These are phyloP conservation scores for Ophiostoma triangulosporum DNA, from an alignment of 2,329 filamentous ascomycete genomes.

Conservation along the genomic window DNA sequence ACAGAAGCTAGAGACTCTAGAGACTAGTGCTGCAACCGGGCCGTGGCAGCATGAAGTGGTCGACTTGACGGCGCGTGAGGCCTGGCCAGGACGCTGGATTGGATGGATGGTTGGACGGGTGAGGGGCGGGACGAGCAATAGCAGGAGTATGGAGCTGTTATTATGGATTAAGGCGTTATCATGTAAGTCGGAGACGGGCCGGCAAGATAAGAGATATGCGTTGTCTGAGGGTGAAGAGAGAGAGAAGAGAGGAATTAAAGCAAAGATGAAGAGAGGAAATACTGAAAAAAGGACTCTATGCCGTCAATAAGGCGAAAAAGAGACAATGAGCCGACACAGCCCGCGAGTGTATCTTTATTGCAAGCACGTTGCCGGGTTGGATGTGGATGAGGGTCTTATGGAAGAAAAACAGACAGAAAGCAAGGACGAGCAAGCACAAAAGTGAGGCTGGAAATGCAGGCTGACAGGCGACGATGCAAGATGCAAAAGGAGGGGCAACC, in stretches of 20 bases:
- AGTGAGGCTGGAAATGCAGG: neutral
- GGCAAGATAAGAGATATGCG: too few species aligned
- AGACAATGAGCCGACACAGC: neutral
- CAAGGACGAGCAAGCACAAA: neutral
- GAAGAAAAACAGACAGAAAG: too few species aligned
- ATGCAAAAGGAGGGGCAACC: neutral
- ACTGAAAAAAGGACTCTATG: neutral
- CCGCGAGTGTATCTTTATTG: too few species aligned
- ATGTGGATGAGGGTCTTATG: neutral
- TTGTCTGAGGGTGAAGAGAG: neutral
- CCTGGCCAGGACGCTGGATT: neutral
- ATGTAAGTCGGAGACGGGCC: neutral
- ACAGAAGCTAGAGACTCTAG: too few species aligned
- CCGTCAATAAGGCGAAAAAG: neutral
- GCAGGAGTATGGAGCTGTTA: neutral
- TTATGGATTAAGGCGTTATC: too few species aligned
- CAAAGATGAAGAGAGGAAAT: neutral
- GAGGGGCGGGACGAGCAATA: neutral
- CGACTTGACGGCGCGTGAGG: too few species aligned
- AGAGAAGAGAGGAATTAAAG: neutral
- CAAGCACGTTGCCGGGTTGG: too few species aligned
- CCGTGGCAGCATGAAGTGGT: too few species aligned
- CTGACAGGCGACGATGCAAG: neutral
- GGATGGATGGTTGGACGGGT: neutral
- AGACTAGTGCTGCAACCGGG: too few species aligned